A percentile compares a stretch with the other conserved stretches of the same genome.
These are phyloP conservation scores for Blastocystis sp. DNA, from an alignment of 352 stramenopile genomes.

Conservation along the genomic window DNA sequence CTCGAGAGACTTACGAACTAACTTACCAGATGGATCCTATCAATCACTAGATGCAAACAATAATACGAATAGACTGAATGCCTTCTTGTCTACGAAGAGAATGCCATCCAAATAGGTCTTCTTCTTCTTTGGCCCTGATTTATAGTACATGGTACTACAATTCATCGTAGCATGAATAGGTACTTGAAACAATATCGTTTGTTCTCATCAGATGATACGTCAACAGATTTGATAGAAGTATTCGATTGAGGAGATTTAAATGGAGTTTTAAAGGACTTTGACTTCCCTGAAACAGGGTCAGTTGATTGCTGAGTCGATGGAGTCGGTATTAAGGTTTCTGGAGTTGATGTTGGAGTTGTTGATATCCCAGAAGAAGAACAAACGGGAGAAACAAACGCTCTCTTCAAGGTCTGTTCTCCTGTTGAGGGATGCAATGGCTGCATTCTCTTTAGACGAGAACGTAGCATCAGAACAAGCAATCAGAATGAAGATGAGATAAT, in stretches of 20 bases:
- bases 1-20: conserved; percentile 45
- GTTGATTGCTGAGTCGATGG: not conserved
- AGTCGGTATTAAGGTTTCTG: not conserved
- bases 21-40: conserved; percentile 36
- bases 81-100: conserved; percentile 39
- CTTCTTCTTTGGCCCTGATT: conserved; percentile 57
- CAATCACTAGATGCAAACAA: not conserved
- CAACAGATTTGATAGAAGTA: not conserved
- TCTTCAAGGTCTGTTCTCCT: not conserved
- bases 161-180: not conserved
- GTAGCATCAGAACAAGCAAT: not conserved
- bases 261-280: not conserved
- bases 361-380: not conserved
- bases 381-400: not conserved
- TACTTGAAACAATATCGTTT: conserved; percentile 32
- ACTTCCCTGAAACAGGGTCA: not conserved
- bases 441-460: conserved; percentile 16
- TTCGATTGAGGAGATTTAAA: not conserved
- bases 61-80: conserved; percentile 5
- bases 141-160: conserved; percentile 40
- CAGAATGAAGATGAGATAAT: not conserved
- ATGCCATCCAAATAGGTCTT: conserved; percentile 56
- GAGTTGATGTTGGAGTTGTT: not conserved
- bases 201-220: not conserved
- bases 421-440: conserved; percentile 18